phyloP scores from a whole-genome alignment of 257 asterid genomes.

The Solanum chiquidenum region DNA sequence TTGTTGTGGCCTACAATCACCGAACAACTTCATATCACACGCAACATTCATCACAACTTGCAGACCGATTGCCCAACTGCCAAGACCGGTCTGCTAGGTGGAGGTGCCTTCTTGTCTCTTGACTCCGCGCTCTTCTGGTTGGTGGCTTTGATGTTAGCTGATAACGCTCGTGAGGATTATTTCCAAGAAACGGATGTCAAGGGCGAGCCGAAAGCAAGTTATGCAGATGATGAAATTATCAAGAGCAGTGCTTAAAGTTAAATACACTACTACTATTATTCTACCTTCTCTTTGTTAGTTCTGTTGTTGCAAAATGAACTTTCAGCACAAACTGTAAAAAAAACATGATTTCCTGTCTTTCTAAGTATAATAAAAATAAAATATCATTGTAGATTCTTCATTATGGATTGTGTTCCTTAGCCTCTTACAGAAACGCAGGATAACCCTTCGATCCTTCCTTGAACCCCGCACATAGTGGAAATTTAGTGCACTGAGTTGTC shows the following conservation, averaged over 20 bases:
- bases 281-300: not conserved
- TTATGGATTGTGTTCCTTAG: not conserved
- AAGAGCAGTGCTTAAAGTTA: slow-evolving; percentile 22
- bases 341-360: not conserved
- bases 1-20: slow-evolving; percentile 80
- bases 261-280: not conserved
- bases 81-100: slow-evolving; percentile 93
- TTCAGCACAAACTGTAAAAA: not conserved
- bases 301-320: not conserved
- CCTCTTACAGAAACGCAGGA: not conserved
- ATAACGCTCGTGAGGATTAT: slow-evolving; percentile 71
- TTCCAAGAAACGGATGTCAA: slow-evolving; percentile 36
- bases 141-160: slow-evolving; percentile 78
- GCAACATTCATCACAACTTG: slow-evolving; percentile 53
- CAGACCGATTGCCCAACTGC: slow-evolving; percentile 85
- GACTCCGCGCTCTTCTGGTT: slow-evolving; percentile 82
- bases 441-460: not conserved
- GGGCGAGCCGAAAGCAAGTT: not conserved
- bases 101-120: slow-evolving; percentile 91
- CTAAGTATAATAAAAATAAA: not conserved
- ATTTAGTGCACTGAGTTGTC: not conserved
- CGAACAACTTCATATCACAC: slow-evolving; percentile 51
- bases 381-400: not conserved
- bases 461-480: not conserved
- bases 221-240: slow-evolving; percentile 12